Evolutionary conservation across 1,139 yeast genomes (phyloP).

Genomic region (Geotrichum armillariae): DNA sequence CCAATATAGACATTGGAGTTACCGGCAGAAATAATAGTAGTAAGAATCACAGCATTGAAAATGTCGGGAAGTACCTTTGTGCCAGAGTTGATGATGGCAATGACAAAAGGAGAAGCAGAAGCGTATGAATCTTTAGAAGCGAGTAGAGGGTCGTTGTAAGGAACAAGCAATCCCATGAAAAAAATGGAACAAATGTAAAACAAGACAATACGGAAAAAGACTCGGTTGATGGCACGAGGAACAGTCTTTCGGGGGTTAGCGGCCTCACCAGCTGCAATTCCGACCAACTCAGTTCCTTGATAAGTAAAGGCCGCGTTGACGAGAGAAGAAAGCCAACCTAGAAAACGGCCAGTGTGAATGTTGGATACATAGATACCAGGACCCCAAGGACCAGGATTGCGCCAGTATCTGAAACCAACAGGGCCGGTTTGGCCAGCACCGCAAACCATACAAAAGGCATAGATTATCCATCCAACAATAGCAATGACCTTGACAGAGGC

Average conservation of each 20-base stretch:
- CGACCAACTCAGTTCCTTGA: constrained; percentile 74
- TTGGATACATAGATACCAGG: constrained; percentile 52
- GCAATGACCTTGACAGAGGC: constrained; percentile 49
- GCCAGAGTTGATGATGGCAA: constrained; percentile 65
- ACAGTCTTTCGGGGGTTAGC: constrained; percentile 71
- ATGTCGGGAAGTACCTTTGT: constrained; percentile 54
- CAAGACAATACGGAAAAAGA: constrained; percentile 71
- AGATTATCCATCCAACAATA: constrained; percentile 63
- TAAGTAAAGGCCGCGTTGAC: constrained; percentile 74
- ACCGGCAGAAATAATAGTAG: constrained; percentile 75
- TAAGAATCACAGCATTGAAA: constrained; percentile 70
- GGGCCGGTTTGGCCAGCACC: constrained; percentile 73
- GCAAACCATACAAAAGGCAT: constrained; percentile 67
- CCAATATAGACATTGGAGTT: constrained; percentile 81
- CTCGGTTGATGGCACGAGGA: constrained; percentile 74
- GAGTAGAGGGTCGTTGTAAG: constrained; percentile 54
- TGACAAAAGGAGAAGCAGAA: constrained; percentile 76
- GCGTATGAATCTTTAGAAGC: constrained; percentile 49
- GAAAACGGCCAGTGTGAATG: constrained; percentile 50
- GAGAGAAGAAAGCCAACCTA: constrained; percentile 61
- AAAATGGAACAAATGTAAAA: constrained; percentile 67
- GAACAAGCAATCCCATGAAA: constrained; percentile 66
- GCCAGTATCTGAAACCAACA: constrained; percentile 76
- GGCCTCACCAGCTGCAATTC: constrained; percentile 77
- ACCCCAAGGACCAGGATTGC: constrained; percentile 58